phyloP scores from a whole-genome alignment of 2,329 filamentous ascomycete species.

The Calonectria pseudoreteaudii region DNA sequence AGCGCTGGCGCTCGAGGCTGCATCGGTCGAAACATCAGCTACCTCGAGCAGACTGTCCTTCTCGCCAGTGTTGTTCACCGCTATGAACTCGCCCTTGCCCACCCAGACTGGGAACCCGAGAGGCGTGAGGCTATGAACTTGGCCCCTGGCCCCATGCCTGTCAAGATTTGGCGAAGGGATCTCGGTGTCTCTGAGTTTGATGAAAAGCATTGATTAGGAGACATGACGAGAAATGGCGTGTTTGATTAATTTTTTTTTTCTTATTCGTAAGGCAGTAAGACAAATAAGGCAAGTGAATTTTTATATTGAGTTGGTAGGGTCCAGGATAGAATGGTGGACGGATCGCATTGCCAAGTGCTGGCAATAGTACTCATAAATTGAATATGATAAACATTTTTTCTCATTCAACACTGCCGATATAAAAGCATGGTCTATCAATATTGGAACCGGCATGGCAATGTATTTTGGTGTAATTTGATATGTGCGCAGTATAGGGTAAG shows the following conservation, averaged over 20 bases:
- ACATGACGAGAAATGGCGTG: not conserved
- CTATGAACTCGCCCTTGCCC: constrained; percentile 52
- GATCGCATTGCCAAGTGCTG: constrained; percentile 4
- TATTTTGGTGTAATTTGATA: not conserved
- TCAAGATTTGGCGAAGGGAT: constrained; percentile 40
- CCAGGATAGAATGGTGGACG: not conserved
- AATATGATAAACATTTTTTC: not conserved
- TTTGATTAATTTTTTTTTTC: not conserved
- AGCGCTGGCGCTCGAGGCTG: constrained; percentile 56
- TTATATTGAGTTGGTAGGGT: not conserved
- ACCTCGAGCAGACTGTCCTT: constrained; percentile 60
- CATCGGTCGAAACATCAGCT: constrained; percentile 53
- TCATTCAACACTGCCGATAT: not conserved
- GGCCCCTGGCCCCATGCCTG: constrained; percentile 33
- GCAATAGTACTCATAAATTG: constrained; percentile 1
- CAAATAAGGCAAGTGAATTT: not conserved
- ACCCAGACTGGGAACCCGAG: constrained; percentile 33
- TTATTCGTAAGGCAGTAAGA: not conserved
- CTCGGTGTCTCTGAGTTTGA: constrained; percentile 19
- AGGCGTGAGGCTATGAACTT: constrained; percentile 39
- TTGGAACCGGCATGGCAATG: not conserved
- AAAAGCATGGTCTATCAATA: too few relatives aligned
- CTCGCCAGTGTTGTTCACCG: constrained; percentile 56
- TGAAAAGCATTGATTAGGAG: constrained; percentile 22
- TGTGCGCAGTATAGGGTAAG: not conserved